Evolutionary conservation across 2,329 filamentous ascomycete species (phyloP), one percentile per base, ranked within the genome.

Genomic region (Aspergillus ochraceus): DNA sequence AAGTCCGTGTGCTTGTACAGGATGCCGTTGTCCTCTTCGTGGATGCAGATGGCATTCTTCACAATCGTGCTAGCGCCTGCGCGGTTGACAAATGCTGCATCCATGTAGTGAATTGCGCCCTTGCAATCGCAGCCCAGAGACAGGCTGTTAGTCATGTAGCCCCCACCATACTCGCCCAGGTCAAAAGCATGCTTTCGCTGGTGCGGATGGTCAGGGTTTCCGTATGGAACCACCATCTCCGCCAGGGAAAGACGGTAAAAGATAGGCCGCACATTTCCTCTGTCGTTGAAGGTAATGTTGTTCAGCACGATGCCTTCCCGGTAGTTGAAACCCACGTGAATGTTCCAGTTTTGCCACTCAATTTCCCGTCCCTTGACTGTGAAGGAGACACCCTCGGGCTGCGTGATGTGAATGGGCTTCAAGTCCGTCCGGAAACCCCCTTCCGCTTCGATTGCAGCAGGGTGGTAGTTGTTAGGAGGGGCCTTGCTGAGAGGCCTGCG

Each of bases 1-100:
- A 97, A 97, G 77, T 97, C 93, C 17, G 88, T 92, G 78, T 96
- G 91, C 79, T 97, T 97, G 85, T 96, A 97, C 0, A 97, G 81
- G 60, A 97, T 95, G 6, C 93, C 93, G 2, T 86, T 86, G 65
- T 97, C 93, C 78, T 97, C 93, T 75, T 97, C 93, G 77, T 97
- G 93, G 65, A 97, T 93, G 75, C 93, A 97, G 66, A 97, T 90
- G 42, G 93, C 93, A 71, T 97, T 97, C 81, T 96, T 94, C 80
- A 97, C 92, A 1, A 88, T 90, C 4, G 88, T 87, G 29, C 90
- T 81, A n/a, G 85, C 84, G 24, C 93, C 93, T 4, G 87, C 85
- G 14, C 87, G 84, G 60, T 92, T 92, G 46, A 93, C 90, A 72
- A 97, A 95, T 11, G 89, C 86, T 2, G 91, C 92, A 69, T 96